phyloP scores from a whole-genome alignment of 495 filamentous ascomycete species.

The Chaetomium tenue region DNA sequence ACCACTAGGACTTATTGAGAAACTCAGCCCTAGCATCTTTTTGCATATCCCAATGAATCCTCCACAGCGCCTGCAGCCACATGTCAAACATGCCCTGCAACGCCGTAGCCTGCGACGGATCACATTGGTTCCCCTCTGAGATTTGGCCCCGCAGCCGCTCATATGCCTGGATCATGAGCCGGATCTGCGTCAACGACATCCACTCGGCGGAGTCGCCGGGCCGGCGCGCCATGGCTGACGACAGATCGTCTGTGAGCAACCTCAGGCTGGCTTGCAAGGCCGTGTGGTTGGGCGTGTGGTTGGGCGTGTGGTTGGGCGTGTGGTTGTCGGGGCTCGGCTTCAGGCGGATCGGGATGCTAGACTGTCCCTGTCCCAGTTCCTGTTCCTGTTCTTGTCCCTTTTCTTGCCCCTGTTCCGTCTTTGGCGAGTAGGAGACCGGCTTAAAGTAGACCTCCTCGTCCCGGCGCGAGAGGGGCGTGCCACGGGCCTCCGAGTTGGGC shows the following conservation, averaged over 20 bases:
- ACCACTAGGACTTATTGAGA: no score
- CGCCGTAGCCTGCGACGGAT: slow-evolving; percentile 25
- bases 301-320: no score
- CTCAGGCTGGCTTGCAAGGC: slow-evolving; percentile 46
- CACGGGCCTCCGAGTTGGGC: slow-evolving; percentile 44
- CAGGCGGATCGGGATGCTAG: not conserved
- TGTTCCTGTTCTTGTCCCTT: not conserved
- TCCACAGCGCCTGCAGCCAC: slow-evolving; percentile 46
- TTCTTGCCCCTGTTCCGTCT: slow-evolving; percentile 24
- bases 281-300: slow-evolving; percentile 32
- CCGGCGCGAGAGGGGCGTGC: slow-evolving; percentile 46
- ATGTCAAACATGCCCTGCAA: slow-evolving; percentile 43
- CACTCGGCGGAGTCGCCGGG: slow-evolving; percentile 27
- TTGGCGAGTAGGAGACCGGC: slow-evolving; percentile 38
- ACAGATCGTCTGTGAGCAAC: slow-evolving; percentile 44
- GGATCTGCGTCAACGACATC: slow-evolving; percentile 57
- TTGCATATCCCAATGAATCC: slow-evolving; percentile 37
- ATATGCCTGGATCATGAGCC: slow-evolving; percentile 54
- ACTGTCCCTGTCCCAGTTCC: not conserved
- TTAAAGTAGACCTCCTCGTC: slow-evolving; percentile 44
- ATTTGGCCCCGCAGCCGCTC: slow-evolving; percentile 45
- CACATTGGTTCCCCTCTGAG: no score
- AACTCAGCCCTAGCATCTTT: slow-evolving; percentile 13
- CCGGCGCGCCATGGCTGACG: slow-evolving; percentile 34
- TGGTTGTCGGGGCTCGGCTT: slow-evolving; percentile 19